These are phyloP conservation scores for Pueraria montana DNA, from an alignment of 306 rosid genomes.

Conservation along the genomic window DNA sequence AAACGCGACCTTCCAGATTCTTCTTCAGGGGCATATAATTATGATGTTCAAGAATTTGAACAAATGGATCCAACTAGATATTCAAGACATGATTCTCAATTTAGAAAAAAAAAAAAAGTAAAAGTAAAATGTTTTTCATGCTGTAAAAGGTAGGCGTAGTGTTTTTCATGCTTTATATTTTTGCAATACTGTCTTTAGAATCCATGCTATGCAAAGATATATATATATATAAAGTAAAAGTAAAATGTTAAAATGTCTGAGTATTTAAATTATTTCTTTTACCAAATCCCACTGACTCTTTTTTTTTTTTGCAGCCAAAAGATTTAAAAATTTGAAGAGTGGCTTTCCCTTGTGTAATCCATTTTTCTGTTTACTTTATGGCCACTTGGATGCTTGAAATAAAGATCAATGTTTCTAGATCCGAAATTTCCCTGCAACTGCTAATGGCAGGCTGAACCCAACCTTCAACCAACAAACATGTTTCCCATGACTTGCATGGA, in stretches of 20 bases:
- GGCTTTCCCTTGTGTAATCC: slow-evolving; percentile 28
- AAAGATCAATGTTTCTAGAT: slow-evolving; percentile 32
- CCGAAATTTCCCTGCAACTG: slow-evolving; percentile 50
- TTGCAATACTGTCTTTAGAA: not conserved
- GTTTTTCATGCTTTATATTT: slow-evolving; percentile 8
- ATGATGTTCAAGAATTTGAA: slow-evolving; percentile 11
- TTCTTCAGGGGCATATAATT: slow-evolving; percentile 6
- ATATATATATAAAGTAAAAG: no score
- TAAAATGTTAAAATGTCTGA: slow-evolving; percentile 4
- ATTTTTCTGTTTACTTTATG: slow-evolving; percentile 27
- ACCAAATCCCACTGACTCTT: slow-evolving; percentile 44
- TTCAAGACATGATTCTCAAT: slow-evolving; percentile 10
- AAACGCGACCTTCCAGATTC: not conserved
- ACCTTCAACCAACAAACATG: slow-evolving; percentile 39
- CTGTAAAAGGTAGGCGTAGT: slow-evolving; percentile 6
- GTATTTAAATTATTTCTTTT: not conserved
- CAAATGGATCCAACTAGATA: not conserved
- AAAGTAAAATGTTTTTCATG: not conserved
- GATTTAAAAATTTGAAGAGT: slow-evolving; percentile 6
- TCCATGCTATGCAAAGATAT: no score
- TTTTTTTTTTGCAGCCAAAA: not conserved
- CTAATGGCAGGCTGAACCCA: slow-evolving; percentile 19
- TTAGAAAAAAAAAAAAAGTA: not conserved
- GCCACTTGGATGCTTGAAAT: slow-evolving; percentile 43
- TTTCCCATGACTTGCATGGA: slow-evolving; percentile 39